Evolutionary conservation across 352 stramenopile species (phyloP), one percentile per base, ranked within the genome.

Genomic region (Pythium scleroteichum): DNA sequence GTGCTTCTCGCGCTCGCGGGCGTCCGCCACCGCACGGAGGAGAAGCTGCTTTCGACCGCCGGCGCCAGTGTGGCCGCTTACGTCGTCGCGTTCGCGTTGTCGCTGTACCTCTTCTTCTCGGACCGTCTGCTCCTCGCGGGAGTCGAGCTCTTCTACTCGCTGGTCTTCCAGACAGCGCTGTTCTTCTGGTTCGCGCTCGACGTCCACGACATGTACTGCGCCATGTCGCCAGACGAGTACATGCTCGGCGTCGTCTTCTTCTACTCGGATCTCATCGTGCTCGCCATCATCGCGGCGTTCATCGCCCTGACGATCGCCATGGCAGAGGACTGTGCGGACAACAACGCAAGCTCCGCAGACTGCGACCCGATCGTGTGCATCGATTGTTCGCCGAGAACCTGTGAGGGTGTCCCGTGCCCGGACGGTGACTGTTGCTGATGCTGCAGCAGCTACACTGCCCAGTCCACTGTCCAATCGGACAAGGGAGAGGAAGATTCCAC

Each of bases 201-300:
- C 27, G 59, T 61, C 8, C 17, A 35, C 26, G 46, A 26, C 42
- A 72, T 72, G 65, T 65, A 72, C 46, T 42, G 54, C n/a, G 59
- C 67, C 38, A 68, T 72, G 59, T 61, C 65, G 20, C 65, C 65
- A 7, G 65, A 72, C 51, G 59, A 72, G 59, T 72, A 65, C 58
- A 65, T 65, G 58, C 58, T 45, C 26, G 58, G 58, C 39, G 48
- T 65, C 2, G 35, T 65, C 46, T 92, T 82, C 68, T 92, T 95
- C 48, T 79, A 85, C 59, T 63, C 57, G 14, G 58, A 75, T 52
- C 17, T 53, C 9, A 29, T 53, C 13, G 32, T 68, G 39, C 44
- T 72, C 22, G 51, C 23, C 20, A 40, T 59, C 17, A 26, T 59
- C 38, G 22, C 51, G 38, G 39, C 23, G 2, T 2, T 55, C 8